Evolutionary conservation across 768 basidiomycete genomes (phyloP).

Genomic region (Rhizopogon roseolus): DNA sequence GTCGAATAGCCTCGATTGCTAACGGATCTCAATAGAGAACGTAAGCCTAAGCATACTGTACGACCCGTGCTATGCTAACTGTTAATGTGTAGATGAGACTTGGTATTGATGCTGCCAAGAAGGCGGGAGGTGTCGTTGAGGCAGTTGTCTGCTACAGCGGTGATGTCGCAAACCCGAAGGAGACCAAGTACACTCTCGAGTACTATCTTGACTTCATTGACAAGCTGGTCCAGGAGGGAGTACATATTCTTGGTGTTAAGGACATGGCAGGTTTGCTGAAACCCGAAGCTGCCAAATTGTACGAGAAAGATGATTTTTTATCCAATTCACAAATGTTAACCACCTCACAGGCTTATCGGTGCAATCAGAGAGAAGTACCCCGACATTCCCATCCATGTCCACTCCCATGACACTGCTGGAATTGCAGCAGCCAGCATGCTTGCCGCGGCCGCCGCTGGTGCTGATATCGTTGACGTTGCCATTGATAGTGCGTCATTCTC

Average conservation of each 20-base stretch:
- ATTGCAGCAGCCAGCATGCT: slow-evolving; percentile 98
- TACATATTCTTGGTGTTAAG: slow-evolving; percentile 96
- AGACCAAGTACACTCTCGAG: slow-evolving; percentile 94
- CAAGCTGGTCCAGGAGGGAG: slow-evolving; percentile 88
- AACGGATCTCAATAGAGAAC: slow-evolving; percentile 49
- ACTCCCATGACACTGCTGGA: slow-evolving; percentile 99
- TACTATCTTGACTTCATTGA: slow-evolving; percentile 97
- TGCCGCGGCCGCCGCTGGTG: slow-evolving; percentile 93
- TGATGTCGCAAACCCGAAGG: slow-evolving; percentile 90
- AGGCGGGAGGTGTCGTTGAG: slow-evolving; percentile 97
- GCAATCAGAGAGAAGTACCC: slow-evolving; percentile 95
- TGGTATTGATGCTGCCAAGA: slow-evolving; percentile 99
- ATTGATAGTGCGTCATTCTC: slow-evolving; percentile 77
- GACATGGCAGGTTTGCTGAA: slow-evolving; percentile 98
- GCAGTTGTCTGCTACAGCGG: slow-evolving; percentile 98
- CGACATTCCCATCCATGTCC: slow-evolving; percentile 97
- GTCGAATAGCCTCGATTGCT: background rate
- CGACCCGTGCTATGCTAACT: slow-evolving; percentile 9
- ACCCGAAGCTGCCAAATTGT: slow-evolving; percentile 91
- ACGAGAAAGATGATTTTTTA: slow-evolving; percentile 1
- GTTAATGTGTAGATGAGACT: slow-evolving; percentile 71
- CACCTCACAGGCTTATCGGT: slow-evolving; percentile 67
- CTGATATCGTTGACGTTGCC: slow-evolving; percentile 96
- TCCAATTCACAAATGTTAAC: slow-evolving; percentile 2
- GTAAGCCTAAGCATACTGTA: slow-evolving; percentile 33